phyloP scores from a whole-genome alignment of 257 asterid species.

The Rhazya stricta region DNA sequence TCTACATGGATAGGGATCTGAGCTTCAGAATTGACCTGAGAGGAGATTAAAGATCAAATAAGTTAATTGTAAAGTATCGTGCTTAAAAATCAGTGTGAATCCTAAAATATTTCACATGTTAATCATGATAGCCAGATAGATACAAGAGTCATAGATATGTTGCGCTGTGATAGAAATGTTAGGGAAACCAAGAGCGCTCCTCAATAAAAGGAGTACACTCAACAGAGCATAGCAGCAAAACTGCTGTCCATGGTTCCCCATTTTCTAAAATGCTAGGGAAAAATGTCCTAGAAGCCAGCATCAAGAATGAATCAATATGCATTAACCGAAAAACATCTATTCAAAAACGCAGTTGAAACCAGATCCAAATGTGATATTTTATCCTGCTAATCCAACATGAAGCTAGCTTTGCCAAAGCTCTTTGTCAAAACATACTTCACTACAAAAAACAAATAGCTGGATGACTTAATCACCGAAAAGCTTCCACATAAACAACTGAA shows the following conservation, averaged over 20 bases:
- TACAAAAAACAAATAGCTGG: not conserved
- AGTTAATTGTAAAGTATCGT: not conserved
- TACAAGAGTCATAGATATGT: not conserved
- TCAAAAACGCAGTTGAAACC: not conserved
- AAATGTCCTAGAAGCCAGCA: too few relatives aligned
- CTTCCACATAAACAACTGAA: not conserved
- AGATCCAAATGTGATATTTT: not conserved
- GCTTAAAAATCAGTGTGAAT: not conserved
- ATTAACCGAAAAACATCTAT: not conserved
- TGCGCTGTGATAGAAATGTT: not conserved
- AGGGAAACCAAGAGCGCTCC: not conserved
- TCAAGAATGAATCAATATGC: not conserved
- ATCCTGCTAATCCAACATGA: not conserved
- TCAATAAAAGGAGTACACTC: not conserved
- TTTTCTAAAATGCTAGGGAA: not conserved
- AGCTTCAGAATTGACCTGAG: conserved; percentile 67
- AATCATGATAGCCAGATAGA: not conserved
- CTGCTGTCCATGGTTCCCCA: not conserved
- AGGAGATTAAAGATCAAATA: conserved; percentile 17
- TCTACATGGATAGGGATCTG: conserved; percentile 57
- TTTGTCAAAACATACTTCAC: not conserved
- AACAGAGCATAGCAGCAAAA: not conserved
- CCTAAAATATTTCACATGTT: not conserved
- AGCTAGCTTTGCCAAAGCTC: not conserved
- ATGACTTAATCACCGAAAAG: not conserved